Base-by-base conservation (phyloP, 192 early-diverging fungal genomes). In the Obelidium mucronatum region DNA sequence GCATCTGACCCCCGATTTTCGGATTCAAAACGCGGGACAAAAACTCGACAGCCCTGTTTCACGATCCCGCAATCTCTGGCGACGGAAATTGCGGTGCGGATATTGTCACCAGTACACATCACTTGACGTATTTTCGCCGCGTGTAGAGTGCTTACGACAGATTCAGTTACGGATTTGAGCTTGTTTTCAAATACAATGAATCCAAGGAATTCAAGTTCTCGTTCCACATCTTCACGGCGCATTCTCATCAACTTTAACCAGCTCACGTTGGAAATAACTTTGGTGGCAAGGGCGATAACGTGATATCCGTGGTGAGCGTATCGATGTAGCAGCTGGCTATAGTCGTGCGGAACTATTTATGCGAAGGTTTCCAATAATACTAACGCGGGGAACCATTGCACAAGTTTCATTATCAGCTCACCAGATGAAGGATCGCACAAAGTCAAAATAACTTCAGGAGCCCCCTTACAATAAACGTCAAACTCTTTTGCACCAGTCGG, bases 101-200 rank as follows among this genome's bases (percentile, higher is more conserved):
- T 90, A 80, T 98, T 99, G 78, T 99, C 98, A 24, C 96, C 91
- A 0, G 98, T 98, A 76, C 97, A 98, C 98, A 99, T 99, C 51
- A 98, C 91, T 83, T 95, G 94, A 34, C 96, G 87, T 64, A 99
- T 96, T 24, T 88, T 85, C 13, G 98, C 98, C 30, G 87, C 86
- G 31, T 89, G 82, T 26, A 99, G 85, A 35, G 89, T 90, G 36
- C 91, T 84, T 6, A 99, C 85, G 2, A 96, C 93, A 2, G 88
- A 82, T 17, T 90, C 82, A 0, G 96, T 96, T 2, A 91, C 91
- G 2, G 93, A 90, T 75, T 99, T 99, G 31, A 98, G 81, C 86
- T 97, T 98, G 89, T 99, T 99, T 78, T 99, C 98, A 89, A 99
- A 99, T 30, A 99, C 88, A 52, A 99, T 89, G 64, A 99, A 95